Evolutionary conservation across 352 stramenopile genomes (phyloP), one percentile per base, ranked within the genome.

Genomic region (Pythium angustatum): DNA sequence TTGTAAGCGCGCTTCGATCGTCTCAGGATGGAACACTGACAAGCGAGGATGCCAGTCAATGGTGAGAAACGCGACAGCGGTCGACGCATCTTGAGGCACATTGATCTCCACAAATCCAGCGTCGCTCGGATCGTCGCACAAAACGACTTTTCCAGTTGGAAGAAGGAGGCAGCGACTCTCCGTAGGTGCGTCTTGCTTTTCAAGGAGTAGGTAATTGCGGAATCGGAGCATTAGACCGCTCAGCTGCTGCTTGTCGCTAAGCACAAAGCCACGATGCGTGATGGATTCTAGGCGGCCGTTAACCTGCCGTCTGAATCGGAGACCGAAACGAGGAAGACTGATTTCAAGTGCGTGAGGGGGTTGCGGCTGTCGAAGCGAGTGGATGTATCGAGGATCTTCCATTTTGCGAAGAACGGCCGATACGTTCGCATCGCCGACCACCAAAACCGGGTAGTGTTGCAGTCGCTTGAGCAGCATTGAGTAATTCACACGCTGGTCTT

Each of bases 361-460:
- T 15, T 68, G 66, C 10, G 49, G 33, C 7, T 80, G 53, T 2
- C 34, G 33, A 38, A 58, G 28, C 12, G 67, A 52, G 60, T 87
- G 69, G 19, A 85, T 66, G 44, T 71, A 84, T 7, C 65, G 19
- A 1, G 14, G 8, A 4, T 48, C 26, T 36, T 90, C 80, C 21
- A 90, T 83, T 54, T 87, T 90, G 24, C 21, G 31, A 21, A 87
- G 22, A 0, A 80, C 49, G 0, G 27, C 24, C 1, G 67, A 22
- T 2, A 83, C 38, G 0, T 38, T 14, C 0, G 56, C 21, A 0
- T 78, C 56, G 5, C 55, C 51, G 4, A 55, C 40, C 5, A 81
- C 53, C 21, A 88, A 62, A 0, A 48, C 38, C 11, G 73, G 54
- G 43, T 83, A 88, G 0, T 44, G 21, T 1, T 30, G 26, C 0